Evolutionary conservation across 1,284 basidiomycete species (phyloP).

Genomic region (Ustilago trichophora): DNA sequence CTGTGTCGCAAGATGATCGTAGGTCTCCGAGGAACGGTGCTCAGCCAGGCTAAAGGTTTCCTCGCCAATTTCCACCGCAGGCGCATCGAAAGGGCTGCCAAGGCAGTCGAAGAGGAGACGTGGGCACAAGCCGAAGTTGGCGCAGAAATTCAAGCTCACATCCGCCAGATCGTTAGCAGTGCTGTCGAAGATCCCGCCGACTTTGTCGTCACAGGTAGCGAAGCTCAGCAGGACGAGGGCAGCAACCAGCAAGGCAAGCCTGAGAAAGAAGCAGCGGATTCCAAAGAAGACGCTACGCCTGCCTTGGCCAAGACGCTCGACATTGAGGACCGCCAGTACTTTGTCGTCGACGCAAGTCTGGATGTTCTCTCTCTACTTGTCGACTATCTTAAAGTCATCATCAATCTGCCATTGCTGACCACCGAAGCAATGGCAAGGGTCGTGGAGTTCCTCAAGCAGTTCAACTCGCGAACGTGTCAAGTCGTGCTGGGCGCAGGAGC

Average conservation of each 20-base stretch:
- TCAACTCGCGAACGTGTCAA: slow-evolving; percentile 98
- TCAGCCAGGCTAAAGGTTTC: slow-evolving; percentile 82
- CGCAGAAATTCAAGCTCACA: slow-evolving; percentile 74
- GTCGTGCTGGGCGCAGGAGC: slow-evolving; percentile 97
- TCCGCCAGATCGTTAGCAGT: slow-evolving; percentile 79
- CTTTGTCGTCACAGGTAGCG: slow-evolving; percentile 41
- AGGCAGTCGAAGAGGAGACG: slow-evolving; percentile 88
- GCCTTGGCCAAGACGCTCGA: slow-evolving; percentile 74
- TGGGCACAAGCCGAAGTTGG: slow-evolving; percentile 85
- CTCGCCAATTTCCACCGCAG: slow-evolving; percentile 84
- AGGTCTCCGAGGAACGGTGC: slow-evolving; percentile 72
- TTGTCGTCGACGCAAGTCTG: slow-evolving; percentile 81
- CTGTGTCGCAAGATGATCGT: slow-evolving; percentile 90
- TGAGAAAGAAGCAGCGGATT: background rate
- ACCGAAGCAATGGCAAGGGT: slow-evolving; percentile 92
- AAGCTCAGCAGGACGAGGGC: background rate
- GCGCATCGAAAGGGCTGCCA: slow-evolving; percentile 83
- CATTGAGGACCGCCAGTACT: slow-evolving; percentile 75
- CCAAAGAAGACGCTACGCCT: slow-evolving; percentile 1
- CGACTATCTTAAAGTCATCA: slow-evolving; percentile 87
- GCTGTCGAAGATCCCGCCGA: slow-evolving; percentile 83
- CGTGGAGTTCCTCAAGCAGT: slow-evolving; percentile 88
- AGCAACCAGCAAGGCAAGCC: background rate
- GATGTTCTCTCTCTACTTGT: slow-evolving; percentile 79
- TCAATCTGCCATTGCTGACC: slow-evolving; percentile 86